Evolutionary conservation across 2,329 filamentous ascomycete species (phyloP).

Genomic region (Trichoderma lentiforme): DNA sequence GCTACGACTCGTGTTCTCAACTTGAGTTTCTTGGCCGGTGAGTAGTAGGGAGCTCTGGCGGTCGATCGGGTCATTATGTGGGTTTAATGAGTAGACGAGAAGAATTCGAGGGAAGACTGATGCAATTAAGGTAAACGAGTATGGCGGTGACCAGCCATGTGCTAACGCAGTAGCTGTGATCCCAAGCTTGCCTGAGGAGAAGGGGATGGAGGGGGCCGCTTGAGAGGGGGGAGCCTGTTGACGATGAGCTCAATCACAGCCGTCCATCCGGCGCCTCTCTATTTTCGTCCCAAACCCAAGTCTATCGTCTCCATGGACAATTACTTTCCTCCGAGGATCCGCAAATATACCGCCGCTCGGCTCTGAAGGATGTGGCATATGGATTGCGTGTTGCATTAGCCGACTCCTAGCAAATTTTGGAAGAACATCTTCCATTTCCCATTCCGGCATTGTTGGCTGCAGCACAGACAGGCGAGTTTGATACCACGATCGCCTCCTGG

Average conservation of each 20-base stretch:
- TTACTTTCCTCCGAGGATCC: constrained; percentile 4
- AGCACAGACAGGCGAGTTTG: neutral
- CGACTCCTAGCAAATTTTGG: neutral
- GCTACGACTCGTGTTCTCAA: neutral
- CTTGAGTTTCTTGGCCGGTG: constrained; percentile 4
- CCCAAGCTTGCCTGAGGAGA: neutral
- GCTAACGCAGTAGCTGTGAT: neutral
- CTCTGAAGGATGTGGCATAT: neutral
- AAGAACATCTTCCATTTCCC: neutral
- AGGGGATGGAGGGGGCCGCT: neutral
- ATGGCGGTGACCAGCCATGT: neutral
- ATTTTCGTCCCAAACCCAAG: neutral
- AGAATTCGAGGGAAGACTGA: neutral
- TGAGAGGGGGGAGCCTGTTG: neutral
- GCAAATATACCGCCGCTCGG: neutral
- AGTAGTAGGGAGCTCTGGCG: neutral
- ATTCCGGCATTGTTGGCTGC: neutral
- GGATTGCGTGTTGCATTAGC: neutral
- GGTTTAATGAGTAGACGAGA: neutral
- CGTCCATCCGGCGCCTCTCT: neutral
- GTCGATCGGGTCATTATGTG: neutral
- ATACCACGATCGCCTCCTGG: neutral
- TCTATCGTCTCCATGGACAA: neutral
- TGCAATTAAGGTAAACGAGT: neutral
- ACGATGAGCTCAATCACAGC: neutral